Base-by-base conservation (phyloP, 169 alveolate genomes). In the Plasmodium inui region DNA sequence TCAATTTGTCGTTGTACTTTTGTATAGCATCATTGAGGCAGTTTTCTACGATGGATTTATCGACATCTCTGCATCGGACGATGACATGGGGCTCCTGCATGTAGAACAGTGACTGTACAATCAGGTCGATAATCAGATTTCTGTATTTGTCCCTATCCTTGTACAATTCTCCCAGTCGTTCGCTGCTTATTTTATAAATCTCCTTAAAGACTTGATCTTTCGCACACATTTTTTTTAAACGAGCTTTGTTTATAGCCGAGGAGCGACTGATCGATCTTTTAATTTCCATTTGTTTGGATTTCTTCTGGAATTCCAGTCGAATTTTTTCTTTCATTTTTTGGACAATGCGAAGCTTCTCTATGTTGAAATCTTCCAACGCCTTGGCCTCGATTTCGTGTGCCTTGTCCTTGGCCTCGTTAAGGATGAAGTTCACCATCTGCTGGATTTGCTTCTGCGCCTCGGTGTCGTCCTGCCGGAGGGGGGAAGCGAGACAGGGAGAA, bases 381-480 rank as follows among this genome's bases (percentile, higher is more conserved):
- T 97, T 97, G 6, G 99, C 98, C 81, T 98, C 99, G 32, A 98
- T 98, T 93, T 98, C 99, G 88, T 97, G 98, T 0, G 99, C 99
- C 83, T 98, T 98, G 95, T 98, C 99, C 90, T 97, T 97, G 28
- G 99, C 99, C 88, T 98, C 99, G 93, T 98, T 98, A 73, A 98
- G 92, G 92, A 98, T 98, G 97, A 98, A 98, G 96, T 96, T 97
- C 28, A 98, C 98, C 99, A 98, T 98, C 93, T 98, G 99, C 94
- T 97, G 98, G 79, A 98, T 98, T 92, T 98, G 99, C 70, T 96
- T 95, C 92, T 97, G 98, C 78, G 99, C 99, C 74, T 98, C 99
- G 34, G 95, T 94, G 93, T 98, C 99, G 93, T 97, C 98, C 99
- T 96, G 26, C 2, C 41, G 41, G 57, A 8, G 53, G 32, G 76